A percentile compares a stretch with the other conserved stretches of the same genome.
Conservation (phyloP, 2,329 filamentous ascomycete species). For the Scedosporium aurantiacum region DNA sequence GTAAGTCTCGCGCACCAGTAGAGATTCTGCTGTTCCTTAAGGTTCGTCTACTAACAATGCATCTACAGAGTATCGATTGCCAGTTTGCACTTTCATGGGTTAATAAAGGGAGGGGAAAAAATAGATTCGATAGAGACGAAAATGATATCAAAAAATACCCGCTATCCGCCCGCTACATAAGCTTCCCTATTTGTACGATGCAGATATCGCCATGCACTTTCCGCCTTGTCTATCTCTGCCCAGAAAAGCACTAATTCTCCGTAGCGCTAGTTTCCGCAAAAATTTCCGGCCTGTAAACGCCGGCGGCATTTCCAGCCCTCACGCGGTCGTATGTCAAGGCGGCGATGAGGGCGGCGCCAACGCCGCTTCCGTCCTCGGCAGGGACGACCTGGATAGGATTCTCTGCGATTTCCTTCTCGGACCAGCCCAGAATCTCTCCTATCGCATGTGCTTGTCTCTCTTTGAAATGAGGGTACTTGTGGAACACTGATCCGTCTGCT, state of each 20-base stretch:
- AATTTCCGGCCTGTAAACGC: slow-evolving; percentile 55
- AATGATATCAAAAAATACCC: neutral
- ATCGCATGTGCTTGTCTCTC: slow-evolving; percentile 78
- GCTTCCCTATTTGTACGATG: neutral
- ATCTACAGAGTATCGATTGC: slow-evolving; percentile 54
- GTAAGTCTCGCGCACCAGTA: slow-evolving; percentile 27
- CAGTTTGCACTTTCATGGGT: slow-evolving; percentile 63
- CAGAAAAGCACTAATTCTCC: neutral
- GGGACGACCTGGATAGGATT: slow-evolving; percentile 81
- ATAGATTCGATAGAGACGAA: neutral
- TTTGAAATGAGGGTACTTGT: slow-evolving; percentile 99
- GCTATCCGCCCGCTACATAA: slow-evolving; percentile 7
- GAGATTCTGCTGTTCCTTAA: slow-evolving; percentile 5
- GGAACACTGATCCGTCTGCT: slow-evolving; percentile 94
- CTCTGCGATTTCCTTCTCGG: slow-evolving; percentile 52
- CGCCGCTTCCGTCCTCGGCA: slow-evolving; percentile 81
- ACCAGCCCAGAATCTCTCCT: slow-evolving; percentile 93
- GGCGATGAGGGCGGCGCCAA: slow-evolving; percentile 84
- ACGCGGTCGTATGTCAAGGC: slow-evolving; percentile 56
- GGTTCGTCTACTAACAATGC: slow-evolving; percentile 15
- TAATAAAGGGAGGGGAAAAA: slow-evolving; percentile 21
- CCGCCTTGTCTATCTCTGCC: neutral
- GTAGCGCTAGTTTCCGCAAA: slow-evolving; percentile 22
- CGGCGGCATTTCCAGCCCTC: slow-evolving; percentile 49
- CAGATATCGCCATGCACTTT: neutral